Base-by-base conservation (phyloP, 495 filamentous ascomycete genomes). In the Amniculicola lignicola region DNA sequence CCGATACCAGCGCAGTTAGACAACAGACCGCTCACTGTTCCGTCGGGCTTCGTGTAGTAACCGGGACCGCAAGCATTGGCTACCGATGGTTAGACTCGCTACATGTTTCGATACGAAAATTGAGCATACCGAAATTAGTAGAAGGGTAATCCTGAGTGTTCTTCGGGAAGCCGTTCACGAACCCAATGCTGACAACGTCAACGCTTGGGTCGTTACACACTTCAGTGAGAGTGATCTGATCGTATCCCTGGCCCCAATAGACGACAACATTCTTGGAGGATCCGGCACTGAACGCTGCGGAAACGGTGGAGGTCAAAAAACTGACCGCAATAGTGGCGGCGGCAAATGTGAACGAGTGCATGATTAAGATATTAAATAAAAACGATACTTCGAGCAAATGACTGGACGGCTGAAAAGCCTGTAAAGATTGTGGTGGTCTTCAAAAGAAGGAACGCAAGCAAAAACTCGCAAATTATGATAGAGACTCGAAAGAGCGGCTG, bases 121-220 rank as follows among this genome's bases (percentile, higher is more conserved):
- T 14, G 3, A 35, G 43, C 53, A 22, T 56, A 62, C 80, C 84
- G 66, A 85, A 86, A 67, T 86, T 84, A 28, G 76, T 76, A 3
- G 75, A 79, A 7, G 83, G 82, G 51, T 76, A 81, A 19, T 77
- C 79, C 38, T 69, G 71, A n/a, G 74, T 69, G 44, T 81, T 74
- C 14, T 76, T 70, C 0, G 86, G 85, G 62, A 86, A 89, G 4
- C 70, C 51, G 55, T 85, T 78, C 29, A 88, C 71, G 65, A 89
- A 90, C 0, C 73, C 83, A 24, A 89, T 57, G 41, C 80, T 78
- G 63, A 90, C 82, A 40, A 90, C 80, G 60, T 89, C 86, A 50
- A 85, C 71, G 9, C 68, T 72, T 0, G 76, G 65, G 35, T 84
- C 74, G 19, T 77, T 62, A 68, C 85, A 88, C 60, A 82, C 82